Percentiles rank a stretch among this genome's conserved stretches.
These are phyloP conservation scores for Lachancea thermotolerans DNA, from an alignment of 805 yeast species.

Conservation along the genomic window DNA sequence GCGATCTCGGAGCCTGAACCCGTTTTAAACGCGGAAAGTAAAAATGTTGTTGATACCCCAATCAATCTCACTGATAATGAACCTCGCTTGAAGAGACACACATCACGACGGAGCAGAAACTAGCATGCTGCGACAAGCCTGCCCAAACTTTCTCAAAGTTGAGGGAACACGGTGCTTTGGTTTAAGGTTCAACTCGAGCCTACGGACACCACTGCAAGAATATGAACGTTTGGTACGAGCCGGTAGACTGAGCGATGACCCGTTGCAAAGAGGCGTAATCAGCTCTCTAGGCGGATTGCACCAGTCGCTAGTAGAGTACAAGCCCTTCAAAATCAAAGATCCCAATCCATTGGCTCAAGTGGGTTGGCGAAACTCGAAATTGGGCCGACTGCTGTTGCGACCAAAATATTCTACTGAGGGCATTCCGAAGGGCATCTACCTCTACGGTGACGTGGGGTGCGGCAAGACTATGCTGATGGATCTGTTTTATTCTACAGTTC, in stretches of 20 bases:
- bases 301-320: slow-evolving; percentile 43
- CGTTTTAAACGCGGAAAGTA: too few species aligned
- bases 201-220: slow-evolving; percentile 41
- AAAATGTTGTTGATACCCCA: too few species aligned
- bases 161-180: neutral
- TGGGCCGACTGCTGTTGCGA: slow-evolving; percentile 30
- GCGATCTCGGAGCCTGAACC: too few species aligned
- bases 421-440: slow-evolving; percentile 77
- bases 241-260: slow-evolving; percentile 61
- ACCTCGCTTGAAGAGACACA: too few species aligned
- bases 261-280: slow-evolving; percentile 71
- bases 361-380: slow-evolving; percentile 36
- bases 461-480: slow-evolving; percentile 99
- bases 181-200: neutral
- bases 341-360: slow-evolving; percentile 43
- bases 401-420: slow-evolving; percentile 22
- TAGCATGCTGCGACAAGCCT: too few species aligned
- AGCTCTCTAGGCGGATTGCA: slow-evolving; percentile 55
- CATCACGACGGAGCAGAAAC: too few species aligned
- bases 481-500: slow-evolving; percentile 79
- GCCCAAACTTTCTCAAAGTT: too few species aligned
- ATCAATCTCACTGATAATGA: too few species aligned
- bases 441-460: slow-evolving; percentile 97
- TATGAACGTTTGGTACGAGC: slow-evolving; percentile 43
- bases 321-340: slow-evolving; percentile 51